Evolutionary conservation across 352 stramenopile genomes (phyloP), one percentile per base, ranked within the genome.

Genomic region (Globisporangium spiculum): DNA sequence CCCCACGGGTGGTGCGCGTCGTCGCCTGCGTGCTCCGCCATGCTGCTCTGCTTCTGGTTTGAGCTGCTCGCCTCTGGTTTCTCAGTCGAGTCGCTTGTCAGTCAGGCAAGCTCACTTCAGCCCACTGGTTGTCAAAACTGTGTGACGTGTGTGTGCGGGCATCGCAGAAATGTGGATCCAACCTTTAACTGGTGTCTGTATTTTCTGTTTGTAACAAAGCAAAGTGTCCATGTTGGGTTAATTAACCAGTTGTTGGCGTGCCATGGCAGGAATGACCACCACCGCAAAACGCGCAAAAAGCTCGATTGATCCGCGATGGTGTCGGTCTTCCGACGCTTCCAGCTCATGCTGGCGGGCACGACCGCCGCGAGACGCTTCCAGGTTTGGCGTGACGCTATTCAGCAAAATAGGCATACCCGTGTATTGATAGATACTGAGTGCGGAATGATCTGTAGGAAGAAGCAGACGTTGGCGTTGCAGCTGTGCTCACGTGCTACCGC

Each of bases 291-390:
- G 1, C 27, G 9, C 54, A 8, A 18, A 20, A 26, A 60, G 16
- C n/a, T 22, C 9, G 18, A 6, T 18, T 27, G 55, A 60, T n/a
- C 27, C 5, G 66, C 38, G 1, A 94, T 96, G 88, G 81, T 80
- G 65, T 79, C 72, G 60, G 72, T 93, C 55, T 91, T 81, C 80
- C 82, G 79, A 38, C 79, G 88, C 58, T 68, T 96, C 53, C 81
- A 94, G 81, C 84, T 93, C 57, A 84, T 90, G 70, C 80, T 91
- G 60, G 75, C 82, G 30, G 88, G 88, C 67, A 89, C 88, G 27
- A 94, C 86, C 27, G 80, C 88, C n/a, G 86, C 85, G 26, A 75
- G 85, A 12, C 88, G 88, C 68, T 94, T 90, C 78, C 88, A 96
- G 77, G 88, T 32, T 32, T 16, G 9, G 34, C 34, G 12, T 41